These are phyloP conservation scores for Xylariaceae sp. DNA, from an alignment of 2,329 filamentous ascomycete species.

Conservation along the genomic window DNA sequence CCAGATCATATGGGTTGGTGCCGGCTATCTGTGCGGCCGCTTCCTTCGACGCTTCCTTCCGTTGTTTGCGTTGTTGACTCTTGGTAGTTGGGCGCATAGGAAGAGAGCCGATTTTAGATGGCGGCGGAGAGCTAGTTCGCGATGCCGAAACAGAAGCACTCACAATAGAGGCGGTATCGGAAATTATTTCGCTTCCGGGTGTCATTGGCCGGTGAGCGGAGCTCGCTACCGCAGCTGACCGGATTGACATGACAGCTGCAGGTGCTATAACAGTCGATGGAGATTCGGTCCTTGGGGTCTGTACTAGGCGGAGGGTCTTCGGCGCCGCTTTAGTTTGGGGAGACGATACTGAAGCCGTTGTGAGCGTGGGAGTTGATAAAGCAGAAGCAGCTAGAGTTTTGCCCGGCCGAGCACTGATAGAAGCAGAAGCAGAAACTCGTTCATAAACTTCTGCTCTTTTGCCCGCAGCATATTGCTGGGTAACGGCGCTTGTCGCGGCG, in stretches of 20 bases:
- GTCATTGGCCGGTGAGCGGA: slow-evolving; percentile 60
- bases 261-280: slow-evolving; percentile 38
- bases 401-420: slow-evolving; percentile 33
- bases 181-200: slow-evolving; percentile 67
- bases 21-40: slow-evolving; percentile 55
- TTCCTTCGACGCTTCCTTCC: slow-evolving; percentile 63
- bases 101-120: slow-evolving; percentile 62
- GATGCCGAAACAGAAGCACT: slow-evolving; percentile 66
- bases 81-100: slow-evolving; percentile 68
- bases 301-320: slow-evolving; percentile 66
- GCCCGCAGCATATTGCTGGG: slow-evolving; percentile 1
- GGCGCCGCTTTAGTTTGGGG: slow-evolving; percentile 50
- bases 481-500: slow-evolving; percentile 37
- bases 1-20: slow-evolving; percentile 47
- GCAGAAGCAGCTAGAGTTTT: slow-evolving; percentile 37
- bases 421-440: slow-evolving; percentile 14
- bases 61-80: slow-evolving; percentile 73
- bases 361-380: slow-evolving; percentile 47
- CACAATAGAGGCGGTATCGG: slow-evolving; percentile 71
- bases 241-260: slow-evolving; percentile 30
- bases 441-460: slow-evolving; percentile 32
- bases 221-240: slow-evolving; percentile 30
- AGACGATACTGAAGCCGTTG: slow-evolving; percentile 48
- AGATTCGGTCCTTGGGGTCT: slow-evolving; percentile 59
- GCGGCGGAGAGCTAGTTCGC: slow-evolving; percentile 67